phyloP scores from a whole-genome alignment of 179 eudicot genomes.

The Heliamphora pulchella region DNA sequence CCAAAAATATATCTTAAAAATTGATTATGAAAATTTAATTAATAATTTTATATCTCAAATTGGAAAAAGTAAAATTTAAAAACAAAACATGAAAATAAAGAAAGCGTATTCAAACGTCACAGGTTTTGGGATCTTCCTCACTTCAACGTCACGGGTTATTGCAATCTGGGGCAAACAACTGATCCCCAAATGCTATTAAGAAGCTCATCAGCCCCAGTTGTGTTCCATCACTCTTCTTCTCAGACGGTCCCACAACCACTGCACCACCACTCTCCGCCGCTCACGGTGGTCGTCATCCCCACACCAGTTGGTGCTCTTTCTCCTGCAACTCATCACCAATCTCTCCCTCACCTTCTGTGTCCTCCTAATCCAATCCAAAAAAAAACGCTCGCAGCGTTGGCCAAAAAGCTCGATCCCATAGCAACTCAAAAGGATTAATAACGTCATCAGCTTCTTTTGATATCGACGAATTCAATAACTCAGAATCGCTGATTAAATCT shows the following conservation, averaged over 20 bases:
- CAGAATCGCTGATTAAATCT: too few species aligned
- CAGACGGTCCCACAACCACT: not conserved
- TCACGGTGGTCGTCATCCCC: not conserved
- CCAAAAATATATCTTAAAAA: too few species aligned
- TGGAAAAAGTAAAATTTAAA: too few species aligned
- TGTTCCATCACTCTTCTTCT: not conserved
- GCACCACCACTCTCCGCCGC: slow-evolving; percentile 1
- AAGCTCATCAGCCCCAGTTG: not conserved
- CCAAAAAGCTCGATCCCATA: not conserved
- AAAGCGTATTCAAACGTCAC: too few species aligned
- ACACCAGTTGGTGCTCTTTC: not conserved
- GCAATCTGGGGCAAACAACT: not conserved
- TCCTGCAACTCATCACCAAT: not conserved
- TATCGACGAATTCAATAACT: too few species aligned
- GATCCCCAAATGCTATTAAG: not conserved
- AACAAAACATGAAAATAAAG: too few species aligned
- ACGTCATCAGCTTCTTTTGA: not conserved
- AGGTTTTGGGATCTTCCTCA: not conserved
- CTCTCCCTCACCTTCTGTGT: not conserved
- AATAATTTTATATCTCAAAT: too few species aligned
- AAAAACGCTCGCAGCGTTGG: not conserved
- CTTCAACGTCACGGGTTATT: not conserved
- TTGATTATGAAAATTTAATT: too few species aligned
- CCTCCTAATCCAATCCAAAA: not conserved
- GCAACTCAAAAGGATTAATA: not conserved